These are phyloP conservation scores for Coelastrella sp. DNA, from an alignment of 139 green algal genomes.

Conservation along the genomic window DNA sequence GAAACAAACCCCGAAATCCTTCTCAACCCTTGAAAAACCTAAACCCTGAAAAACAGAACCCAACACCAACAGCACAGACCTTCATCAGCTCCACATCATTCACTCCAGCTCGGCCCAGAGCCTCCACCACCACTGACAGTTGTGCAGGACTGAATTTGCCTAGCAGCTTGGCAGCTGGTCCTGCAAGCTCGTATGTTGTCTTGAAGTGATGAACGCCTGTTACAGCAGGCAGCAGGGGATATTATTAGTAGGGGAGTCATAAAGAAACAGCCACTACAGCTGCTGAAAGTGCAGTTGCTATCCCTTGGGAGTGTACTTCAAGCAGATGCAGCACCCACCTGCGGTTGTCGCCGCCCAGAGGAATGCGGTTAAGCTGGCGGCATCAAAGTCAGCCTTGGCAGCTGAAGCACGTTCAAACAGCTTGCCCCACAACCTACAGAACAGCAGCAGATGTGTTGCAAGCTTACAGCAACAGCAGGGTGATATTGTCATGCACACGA, in stretches of 20 bases:
- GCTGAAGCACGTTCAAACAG: constrained; percentile 61
- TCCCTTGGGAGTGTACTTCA: no score
- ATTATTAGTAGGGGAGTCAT: background rate
- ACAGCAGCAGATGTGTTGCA: no score
- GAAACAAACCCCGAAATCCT: no score
- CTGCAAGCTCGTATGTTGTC: constrained; percentile 57
- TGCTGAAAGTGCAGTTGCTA: background rate
- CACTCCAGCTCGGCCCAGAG: constrained; percentile 54
- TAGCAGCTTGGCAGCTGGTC: constrained; percentile 52
- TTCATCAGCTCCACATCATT: constrained; percentile 56
- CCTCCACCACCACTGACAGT: constrained; percentile 62
- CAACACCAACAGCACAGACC: background rate
- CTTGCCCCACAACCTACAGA: constrained; percentile 55
- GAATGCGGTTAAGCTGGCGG: constrained; percentile 57
- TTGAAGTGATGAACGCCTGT: constrained; percentile 58
- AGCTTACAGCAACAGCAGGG: no score
- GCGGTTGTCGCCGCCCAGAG: constrained; percentile 64
- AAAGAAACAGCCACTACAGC: background rate
- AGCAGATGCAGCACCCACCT: background rate
- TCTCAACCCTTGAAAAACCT: no score
- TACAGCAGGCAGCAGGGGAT: background rate
- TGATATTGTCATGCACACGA: background rate
- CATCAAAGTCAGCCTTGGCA: constrained; percentile 52
- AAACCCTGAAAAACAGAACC: no score
- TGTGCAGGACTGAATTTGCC: constrained; percentile 54